Base-by-base conservation (phyloP, 2,329 filamentous ascomycete genomes). In the Phialophora expanda region DNA sequence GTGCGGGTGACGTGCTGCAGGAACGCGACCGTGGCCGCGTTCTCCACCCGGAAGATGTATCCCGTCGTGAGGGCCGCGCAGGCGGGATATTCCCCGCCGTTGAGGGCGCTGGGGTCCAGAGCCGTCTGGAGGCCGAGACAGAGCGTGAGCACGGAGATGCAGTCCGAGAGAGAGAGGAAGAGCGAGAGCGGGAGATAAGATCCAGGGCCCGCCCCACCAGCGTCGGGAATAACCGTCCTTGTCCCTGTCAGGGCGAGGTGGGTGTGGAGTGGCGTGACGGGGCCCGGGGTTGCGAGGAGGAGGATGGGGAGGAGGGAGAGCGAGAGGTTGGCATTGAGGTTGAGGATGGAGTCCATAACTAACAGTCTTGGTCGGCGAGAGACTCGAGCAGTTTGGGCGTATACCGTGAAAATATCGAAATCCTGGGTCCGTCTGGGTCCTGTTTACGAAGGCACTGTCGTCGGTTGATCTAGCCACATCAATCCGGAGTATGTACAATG, bases 1-100 rank as follows among this genome's bases (percentile, higher is more conserved):
- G 85, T 83, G 72, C 80, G 78, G 26, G 85, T 84, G 20, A 89
- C 81, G 58, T 82, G 83, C 75, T 87, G 76, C 46, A 87, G 75
- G 69, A 83, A 88, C 54, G 78, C 76, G 8, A 85, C 80, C 1
- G 84, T 87, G 38, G 85, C 85, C 4, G 72, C 70, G 61, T 77
- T 77, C 67, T 81, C 80, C 8, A 82, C 75, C 2, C 78, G 75
- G 55, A 81, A 81, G 20, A 79, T 74, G 57, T 81, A 79, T 60
- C 79, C 79, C 65, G 73, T 81, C 65, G 74, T 80, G 76, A 78
- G 81, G 4, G 79, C 79, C 3, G 77, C 78, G 14, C 77, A 76
- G 22, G 78, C 79, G 41, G 77, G 74, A 61, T 76, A 77, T 62
- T 82, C 80, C 2, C 78, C 78, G 5, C 72, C 75, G 65, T 79